Base-by-base conservation (phyloP, 495 filamentous ascomycete genomes). In the Acidomyces sp. region DNA sequence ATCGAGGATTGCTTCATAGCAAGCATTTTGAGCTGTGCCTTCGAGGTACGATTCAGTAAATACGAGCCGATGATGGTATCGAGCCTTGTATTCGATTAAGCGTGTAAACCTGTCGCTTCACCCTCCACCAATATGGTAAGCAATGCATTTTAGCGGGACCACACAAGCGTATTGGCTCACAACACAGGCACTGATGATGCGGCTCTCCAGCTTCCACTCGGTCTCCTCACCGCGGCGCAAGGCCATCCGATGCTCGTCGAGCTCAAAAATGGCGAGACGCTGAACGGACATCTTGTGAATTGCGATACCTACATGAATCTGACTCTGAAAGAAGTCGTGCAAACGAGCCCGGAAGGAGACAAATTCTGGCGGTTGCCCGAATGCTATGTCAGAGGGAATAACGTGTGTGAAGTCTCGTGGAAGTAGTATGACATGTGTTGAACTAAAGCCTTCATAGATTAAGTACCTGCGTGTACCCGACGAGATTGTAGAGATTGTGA, bases 291-390 rank as follows among this genome's bases (percentile, higher is more conserved):
- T 57, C 69, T 97, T 39, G 78, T 94, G 58, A 86, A 76, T 57
- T 96, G 85, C 71, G 90, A 97, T 61, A 96, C 85, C 26, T 97
- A 86, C 85, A 97, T 97, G 90, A 97, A 97, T 61, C 62, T 97
- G 35, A 95, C 88, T 15, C 64, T 97, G 57, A 87, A 87, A 56
- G 90, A 95, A 55, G 92, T 97, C 6, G 82, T 96, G n/a, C 87
- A 95, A 64, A 97, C 90, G 5, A 92, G 82, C 53, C 75, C 87
- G 19, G 92, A 96, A 45, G 90, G 87, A 24, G 86, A 96, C 59
- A 84, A 78, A 48, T 97, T 97, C 62, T 82, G 81, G 56, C 71
- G 82, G 51, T 62, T 96, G 52, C 80, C 85, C 18, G 90, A 97
- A 58, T 85, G 88, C 33, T 97, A 97, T 59, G 81, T 97, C 27